Percentiles rank a stretch among this genome's conserved stretches.
Evolutionary conservation across 495 filamentous ascomycete species (phyloP).

Genomic region (Aspergillus kassunensis): DNA sequence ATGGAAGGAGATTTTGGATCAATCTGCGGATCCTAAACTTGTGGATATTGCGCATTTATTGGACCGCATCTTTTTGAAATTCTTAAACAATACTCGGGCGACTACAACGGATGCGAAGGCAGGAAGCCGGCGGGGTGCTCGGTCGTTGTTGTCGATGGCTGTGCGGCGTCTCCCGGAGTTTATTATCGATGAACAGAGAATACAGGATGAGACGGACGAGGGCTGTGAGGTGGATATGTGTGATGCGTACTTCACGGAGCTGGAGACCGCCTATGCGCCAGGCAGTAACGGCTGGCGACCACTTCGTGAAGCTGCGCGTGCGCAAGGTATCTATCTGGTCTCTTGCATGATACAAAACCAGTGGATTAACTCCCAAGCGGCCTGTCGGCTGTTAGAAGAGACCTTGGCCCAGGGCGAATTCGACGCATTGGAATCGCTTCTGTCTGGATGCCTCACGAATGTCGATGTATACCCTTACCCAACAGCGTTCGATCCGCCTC

Average conservation of each 20-base stretch:
- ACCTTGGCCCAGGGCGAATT: slow-evolving; percentile 29
- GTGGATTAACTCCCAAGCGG: slow-evolving; percentile 34
- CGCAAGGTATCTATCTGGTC: slow-evolving; percentile 61
- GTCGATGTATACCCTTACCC: slow-evolving; percentile 29
- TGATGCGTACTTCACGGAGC: slow-evolving; percentile 58
- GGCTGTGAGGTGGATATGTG: slow-evolving; percentile 44
- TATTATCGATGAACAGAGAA: slow-evolving; percentile 56
- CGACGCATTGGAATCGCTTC: slow-evolving; percentile 36
- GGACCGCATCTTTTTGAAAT: slow-evolving; percentile 36
- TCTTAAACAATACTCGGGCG: slow-evolving; percentile 34
- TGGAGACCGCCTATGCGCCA: slow-evolving; percentile 56
- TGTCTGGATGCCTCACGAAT: slow-evolving; percentile 31
- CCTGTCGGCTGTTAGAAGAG: slow-evolving; percentile 33
- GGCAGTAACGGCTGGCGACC: slow-evolving; percentile 58
- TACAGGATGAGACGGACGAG: slow-evolving; percentile 50
- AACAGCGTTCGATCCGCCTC: slow-evolving; percentile 25
- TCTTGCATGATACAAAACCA: slow-evolving; percentile 49
- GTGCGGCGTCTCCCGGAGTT: slow-evolving; percentile 59
- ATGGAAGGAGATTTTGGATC: slow-evolving; percentile 39
- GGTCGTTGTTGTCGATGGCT: slow-evolving; percentile 63
- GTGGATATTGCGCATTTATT: slow-evolving; percentile 37
- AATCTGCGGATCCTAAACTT: slow-evolving; percentile 32
- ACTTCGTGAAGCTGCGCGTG: slow-evolving; percentile 59
- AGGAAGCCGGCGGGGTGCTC: slow-evolving; percentile 26
- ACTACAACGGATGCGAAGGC: not conserved